Conservation (phyloP, 2,329 filamentous ascomycete species). For the Fusarium cicatricum region DNA sequence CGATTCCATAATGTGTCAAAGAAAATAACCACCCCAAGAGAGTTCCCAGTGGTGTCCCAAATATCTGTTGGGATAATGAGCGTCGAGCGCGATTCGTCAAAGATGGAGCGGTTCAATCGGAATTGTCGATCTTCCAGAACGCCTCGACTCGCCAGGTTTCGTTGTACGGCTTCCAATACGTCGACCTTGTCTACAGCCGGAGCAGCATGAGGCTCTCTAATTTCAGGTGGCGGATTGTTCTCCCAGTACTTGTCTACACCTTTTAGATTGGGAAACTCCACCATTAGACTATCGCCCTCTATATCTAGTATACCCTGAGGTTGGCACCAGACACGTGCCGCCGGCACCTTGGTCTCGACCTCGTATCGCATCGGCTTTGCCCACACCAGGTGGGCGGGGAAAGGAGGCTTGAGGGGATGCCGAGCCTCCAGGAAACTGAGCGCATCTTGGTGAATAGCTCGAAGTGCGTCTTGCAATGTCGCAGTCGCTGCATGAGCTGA, state of each 20-base stretch:
- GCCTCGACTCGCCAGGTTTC: background rate
- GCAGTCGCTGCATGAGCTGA: conserved; percentile 5
- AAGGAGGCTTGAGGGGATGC: background rate
- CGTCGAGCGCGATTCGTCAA: background rate
- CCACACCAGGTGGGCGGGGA: background rate
- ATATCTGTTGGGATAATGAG: background rate
- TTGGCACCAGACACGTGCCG: background rate
- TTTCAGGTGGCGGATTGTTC: background rate
- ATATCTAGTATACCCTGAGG: background rate
- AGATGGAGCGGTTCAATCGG: background rate
- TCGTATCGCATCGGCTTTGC: background rate
- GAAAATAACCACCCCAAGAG: background rate
- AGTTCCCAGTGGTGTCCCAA: background rate
- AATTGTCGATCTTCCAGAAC: background rate
- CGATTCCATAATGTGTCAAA: background rate
- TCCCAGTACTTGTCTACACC: background rate
- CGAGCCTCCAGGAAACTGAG: background rate
- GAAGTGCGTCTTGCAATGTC: conserved; percentile 7
- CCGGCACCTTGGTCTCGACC: conserved; percentile 4
- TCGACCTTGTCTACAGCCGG: background rate
- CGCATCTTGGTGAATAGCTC: background rate
- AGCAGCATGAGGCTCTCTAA: background rate
- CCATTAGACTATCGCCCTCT: background rate
- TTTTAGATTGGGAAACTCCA: conserved; percentile 1
- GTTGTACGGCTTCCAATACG: background rate